phyloP scores from a whole-genome alignment of 768 basidiomycete species.

The Psilocybe azurescens region DNA sequence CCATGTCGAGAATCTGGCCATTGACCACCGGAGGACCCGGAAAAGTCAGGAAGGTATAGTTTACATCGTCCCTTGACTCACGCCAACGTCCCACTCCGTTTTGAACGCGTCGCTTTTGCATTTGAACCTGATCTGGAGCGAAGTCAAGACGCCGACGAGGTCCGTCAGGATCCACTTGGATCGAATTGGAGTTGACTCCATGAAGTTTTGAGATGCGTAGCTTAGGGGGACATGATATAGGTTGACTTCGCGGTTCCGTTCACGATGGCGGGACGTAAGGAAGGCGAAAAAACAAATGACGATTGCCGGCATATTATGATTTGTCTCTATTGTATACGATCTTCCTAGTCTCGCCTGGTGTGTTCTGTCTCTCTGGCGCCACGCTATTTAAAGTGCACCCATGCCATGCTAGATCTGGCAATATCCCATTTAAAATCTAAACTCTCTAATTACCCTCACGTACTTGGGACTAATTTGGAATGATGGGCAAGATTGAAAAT shows the following conservation, averaged over 20 bases:
- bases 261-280: not conserved
- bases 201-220: not conserved
- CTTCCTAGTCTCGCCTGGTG: not conserved
- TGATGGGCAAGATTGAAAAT: conserved; percentile 6
- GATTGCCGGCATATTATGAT: not conserved
- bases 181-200: not conserved
- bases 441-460: not conserved
- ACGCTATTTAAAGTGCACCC: not conserved
- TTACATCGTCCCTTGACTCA: not conserved
- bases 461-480: not conserved
- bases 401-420: not conserved
- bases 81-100: not conserved
- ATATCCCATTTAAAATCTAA: conserved; percentile 5
- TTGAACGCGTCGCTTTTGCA: not conserved
- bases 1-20: not conserved
- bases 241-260: not conserved
- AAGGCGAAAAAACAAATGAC: not conserved
- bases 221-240: not conserved
- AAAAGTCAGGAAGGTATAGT: not conserved
- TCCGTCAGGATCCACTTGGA: not conserved
- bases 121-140: not conserved
- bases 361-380: not conserved
- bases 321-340: not conserved
- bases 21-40: not conserved
- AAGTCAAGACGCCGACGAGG: not conserved